Base-by-base conservation (phyloP, 2,329 filamentous ascomycete species). In the Botrytis tulipae region DNA sequence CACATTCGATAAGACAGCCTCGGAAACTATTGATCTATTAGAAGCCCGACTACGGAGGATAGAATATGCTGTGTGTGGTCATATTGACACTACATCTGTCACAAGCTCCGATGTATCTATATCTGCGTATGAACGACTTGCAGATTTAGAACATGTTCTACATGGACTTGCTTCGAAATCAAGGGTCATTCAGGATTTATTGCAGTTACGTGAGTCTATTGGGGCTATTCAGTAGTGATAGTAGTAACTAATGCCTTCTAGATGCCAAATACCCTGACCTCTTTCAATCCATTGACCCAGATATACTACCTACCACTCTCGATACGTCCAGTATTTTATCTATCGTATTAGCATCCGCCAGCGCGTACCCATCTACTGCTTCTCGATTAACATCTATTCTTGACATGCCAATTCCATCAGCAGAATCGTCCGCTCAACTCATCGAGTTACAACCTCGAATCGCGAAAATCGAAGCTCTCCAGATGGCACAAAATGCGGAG, bases 181-280 rank as follows among this genome's bases (percentile, higher is more conserved):
- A 37, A 77, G 76, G 73, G 77, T 79, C 20, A 73, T 81, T 40
- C 79, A 81, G 63, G 80, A 81, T 69, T 74, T 82, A 9, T 69
- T 82, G n/a, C 76, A 75, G 48, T 75, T 82, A 60, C 77, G 80
- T 82, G 67, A 70, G 79, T 76, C 25, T 37, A 25, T 44, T 9
- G 25, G 25, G 12, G 7, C 25, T 46, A 42, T 37, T 25, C 10
- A 10, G 40, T 57, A 37, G 37, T 37, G 1, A 6, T 37, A 37
- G 16, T 29, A 20, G 32, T 69, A 57, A 54, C 75, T 78, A 63
- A 80, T 66, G 59, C 2, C 12, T 25, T 62, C 25, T 61, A 81
- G 80, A 81, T 75, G 76, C 78, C n/a, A 78, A 74, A 73, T 74
- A 80, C 63, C 80, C 80, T 22, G 80, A 80, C 57, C 76, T 82